Conservation (phyloP, 305 asterid species). For the Fraxinus albicans region DNA sequence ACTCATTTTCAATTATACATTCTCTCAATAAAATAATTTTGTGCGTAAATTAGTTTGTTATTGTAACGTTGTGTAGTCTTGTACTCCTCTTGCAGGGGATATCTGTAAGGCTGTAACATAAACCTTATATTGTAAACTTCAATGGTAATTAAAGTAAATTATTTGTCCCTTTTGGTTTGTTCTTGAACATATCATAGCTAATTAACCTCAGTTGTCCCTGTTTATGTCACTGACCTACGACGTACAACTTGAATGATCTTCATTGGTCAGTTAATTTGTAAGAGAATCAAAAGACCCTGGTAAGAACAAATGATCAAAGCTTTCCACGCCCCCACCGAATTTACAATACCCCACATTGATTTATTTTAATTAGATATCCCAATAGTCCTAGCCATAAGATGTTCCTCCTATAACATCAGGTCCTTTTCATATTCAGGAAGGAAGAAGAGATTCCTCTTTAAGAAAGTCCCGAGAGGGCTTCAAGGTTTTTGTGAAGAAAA, state of each 20-base stretch:
- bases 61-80: constrained; percentile 24
- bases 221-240: neutral
- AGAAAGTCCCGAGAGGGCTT: no score
- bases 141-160: constrained; percentile 16
- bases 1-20: no score
- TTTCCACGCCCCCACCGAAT: no score
- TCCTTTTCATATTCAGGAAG: no score
- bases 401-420: no score
- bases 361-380: no score
- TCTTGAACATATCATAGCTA: neutral
- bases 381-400: no score
- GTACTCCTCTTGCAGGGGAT: constrained; percentile 1
- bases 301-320: no score
- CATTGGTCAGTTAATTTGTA: neutral
- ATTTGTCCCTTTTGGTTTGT: neutral
- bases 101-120: constrained; percentile 23
- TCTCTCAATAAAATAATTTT: no score
- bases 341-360: no score
- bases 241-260: neutral
- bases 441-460: no score
- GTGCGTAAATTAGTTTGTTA: neutral
- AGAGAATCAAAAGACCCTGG: neutral
- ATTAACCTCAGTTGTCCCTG: neutral
- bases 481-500: no score
- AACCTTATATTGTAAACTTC: constrained; percentile 23